Evolutionary conservation across 345 rosid species (phyloP).

Genomic region (Linum usitatissimum): DNA sequence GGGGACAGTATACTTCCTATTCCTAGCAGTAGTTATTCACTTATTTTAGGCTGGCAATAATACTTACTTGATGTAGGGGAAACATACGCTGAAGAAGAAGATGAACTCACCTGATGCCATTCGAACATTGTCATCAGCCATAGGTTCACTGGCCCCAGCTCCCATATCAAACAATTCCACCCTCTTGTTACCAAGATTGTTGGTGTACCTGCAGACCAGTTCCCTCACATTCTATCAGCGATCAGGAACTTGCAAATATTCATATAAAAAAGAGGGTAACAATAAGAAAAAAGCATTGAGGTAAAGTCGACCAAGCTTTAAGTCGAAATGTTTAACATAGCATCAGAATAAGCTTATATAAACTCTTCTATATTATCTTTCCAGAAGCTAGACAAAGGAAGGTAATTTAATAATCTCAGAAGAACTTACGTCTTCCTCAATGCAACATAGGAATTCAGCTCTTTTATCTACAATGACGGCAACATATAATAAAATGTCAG

Average conservation of each 20-base stretch:
- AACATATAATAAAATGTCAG: not conserved
- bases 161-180: constrained; percentile 87
- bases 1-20: too few species aligned
- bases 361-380: not conserved
- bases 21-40: too few species aligned
- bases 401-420: too few species aligned
- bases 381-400: not conserved
- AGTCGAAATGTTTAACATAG: not conserved
- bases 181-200: constrained; percentile 81
- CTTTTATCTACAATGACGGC: constrained; percentile 62
- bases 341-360: constrained; percentile 3
- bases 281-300: not conserved
- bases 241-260: not conserved
- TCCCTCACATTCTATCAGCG: constrained; percentile 9
- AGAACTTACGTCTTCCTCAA: constrained; percentile 80
- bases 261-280: not conserved
- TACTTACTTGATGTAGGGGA: too few species aligned
- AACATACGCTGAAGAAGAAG: not conserved
- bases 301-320: not conserved
- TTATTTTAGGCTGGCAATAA: too few species aligned
- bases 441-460: constrained; percentile 85
- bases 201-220: constrained; percentile 75
- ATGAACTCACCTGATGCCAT: constrained; percentile 67
- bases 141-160: constrained; percentile 84
- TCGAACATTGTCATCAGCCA: constrained; percentile 76